Evolutionary conservation across 495 filamentous ascomycete species (phyloP).

Genomic region (Bryoglossum gracile): DNA sequence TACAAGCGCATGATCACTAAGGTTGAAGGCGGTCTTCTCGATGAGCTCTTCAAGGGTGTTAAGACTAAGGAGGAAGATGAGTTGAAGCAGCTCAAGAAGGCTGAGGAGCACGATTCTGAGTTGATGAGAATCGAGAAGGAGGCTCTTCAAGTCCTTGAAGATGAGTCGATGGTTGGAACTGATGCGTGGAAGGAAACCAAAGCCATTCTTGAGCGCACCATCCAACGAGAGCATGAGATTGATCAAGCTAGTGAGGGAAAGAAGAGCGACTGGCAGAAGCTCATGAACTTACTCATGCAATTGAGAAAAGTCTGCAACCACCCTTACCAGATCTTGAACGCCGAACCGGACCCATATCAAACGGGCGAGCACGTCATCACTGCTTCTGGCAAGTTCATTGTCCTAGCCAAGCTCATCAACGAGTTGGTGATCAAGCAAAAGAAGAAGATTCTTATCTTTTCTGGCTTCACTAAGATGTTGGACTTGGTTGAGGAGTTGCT

Average conservation of each 20-base stretch:
- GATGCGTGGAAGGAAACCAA: conserved; percentile 40
- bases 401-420: conserved; percentile 53
- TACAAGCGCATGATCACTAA: conserved; percentile 55
- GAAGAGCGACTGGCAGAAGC: conserved; percentile 41
- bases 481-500: conserved; percentile 55
- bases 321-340: conserved; percentile 48
- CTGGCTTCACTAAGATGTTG: conserved; percentile 52
- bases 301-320: conserved; percentile 59
- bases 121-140: conserved; percentile 19
- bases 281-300: conserved; percentile 61
- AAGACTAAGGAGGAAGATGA: conserved; percentile 40
- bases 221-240: conserved; percentile 31
- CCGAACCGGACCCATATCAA: conserved; percentile 44
- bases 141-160: conserved; percentile 22
- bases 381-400: conserved; percentile 57
- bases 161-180: conserved; percentile 13
- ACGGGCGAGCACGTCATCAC: conserved; percentile 44
- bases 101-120: conserved; percentile 20
- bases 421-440: conserved; percentile 48
- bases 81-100: conserved; percentile 26
- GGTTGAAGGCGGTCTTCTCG: conserved; percentile 42
- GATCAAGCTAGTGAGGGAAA: conserved; percentile 32
- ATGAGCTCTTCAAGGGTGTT: conserved; percentile 45
- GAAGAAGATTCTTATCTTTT: conserved; percentile 59
- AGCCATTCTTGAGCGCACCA: conserved; percentile 35